phyloP scores from a whole-genome alignment of 2,329 filamentous ascomycete species.

The Bertia moriformis region DNA sequence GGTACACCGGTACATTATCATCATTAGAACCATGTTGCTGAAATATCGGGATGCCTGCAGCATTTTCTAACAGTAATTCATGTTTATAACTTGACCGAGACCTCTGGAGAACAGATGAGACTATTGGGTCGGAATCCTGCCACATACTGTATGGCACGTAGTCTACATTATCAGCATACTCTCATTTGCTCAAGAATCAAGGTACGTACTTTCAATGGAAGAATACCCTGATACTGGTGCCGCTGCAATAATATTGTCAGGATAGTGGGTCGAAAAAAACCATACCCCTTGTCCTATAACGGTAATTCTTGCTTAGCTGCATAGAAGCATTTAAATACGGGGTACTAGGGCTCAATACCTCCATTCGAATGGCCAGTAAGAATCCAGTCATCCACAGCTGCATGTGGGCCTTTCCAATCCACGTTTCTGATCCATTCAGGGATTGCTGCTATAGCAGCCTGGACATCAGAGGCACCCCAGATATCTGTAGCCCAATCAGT shows the following conservation, averaged over 20 bases:
- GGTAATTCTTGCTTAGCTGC: no score
- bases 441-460: constrained; percentile 31
- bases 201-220: constrained; percentile 30
- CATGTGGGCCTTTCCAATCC: constrained; percentile 24
- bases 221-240: constrained; percentile 37
- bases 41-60: constrained; percentile 30
- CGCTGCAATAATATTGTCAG: constrained; percentile 36
- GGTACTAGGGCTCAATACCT: constrained; percentile 9
- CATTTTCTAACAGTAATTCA: constrained; percentile 34
- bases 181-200: background rate
- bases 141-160: constrained; percentile 40
- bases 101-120: constrained; percentile 26
- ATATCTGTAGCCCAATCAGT: constrained; percentile 16
- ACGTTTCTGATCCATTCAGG: constrained; percentile 23
- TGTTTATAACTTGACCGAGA: constrained; percentile 34
- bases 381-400: constrained; percentile 28
- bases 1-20: constrained; percentile 39
- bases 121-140: constrained; percentile 29
- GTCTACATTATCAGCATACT: constrained; percentile 12
- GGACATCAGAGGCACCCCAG: constrained; percentile 38
- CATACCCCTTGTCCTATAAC: constrained; percentile 31
- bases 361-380: constrained; percentile 41
- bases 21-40: constrained; percentile 38
- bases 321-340: no score
- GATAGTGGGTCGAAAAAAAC: constrained; percentile 37